Evolutionary conservation across 306 rosid genomes (phyloP).

Genomic region (Casuarina glauca): DNA sequence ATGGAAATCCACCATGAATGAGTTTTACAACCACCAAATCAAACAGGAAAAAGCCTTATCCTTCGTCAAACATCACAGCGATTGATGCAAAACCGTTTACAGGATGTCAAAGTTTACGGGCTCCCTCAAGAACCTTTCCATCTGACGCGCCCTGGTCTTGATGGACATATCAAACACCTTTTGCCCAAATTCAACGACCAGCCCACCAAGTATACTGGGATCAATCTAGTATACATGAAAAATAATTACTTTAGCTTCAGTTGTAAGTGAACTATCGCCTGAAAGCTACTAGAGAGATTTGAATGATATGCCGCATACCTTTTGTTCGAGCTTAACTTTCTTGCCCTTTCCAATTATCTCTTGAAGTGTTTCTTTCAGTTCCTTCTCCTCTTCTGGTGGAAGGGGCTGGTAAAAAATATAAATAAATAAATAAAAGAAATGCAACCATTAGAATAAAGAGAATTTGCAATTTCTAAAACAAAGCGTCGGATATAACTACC

Average conservation of each 20-base stretch:
- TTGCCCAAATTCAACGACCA: slow-evolving; percentile 71
- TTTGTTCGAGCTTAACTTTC: slow-evolving; percentile 76
- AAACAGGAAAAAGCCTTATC: slow-evolving; percentile 30
- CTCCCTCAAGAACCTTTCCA: slow-evolving; percentile 91
- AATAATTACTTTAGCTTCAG: neutral
- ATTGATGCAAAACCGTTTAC: slow-evolving; percentile 35
- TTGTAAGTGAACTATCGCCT: neutral
- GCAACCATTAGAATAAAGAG: slow-evolving; percentile 20
- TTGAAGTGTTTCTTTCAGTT: slow-evolving; percentile 77
- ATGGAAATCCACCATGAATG: slow-evolving; percentile 48
- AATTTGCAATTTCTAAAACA: slow-evolving; percentile 5
- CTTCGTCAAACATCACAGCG: slow-evolving; percentile 24
- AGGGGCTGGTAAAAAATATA: slow-evolving; percentile 55
- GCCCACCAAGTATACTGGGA: slow-evolving; percentile 82
- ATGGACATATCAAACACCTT: slow-evolving; percentile 95
- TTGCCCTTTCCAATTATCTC: slow-evolving; percentile 72
- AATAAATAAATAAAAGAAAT: neutral
- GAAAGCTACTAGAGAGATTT: neutral
- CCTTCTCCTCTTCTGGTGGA: slow-evolving; percentile 89
- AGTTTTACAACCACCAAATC: slow-evolving; percentile 31
- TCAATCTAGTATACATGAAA: slow-evolving; percentile 59
- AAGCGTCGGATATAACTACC: neutral
- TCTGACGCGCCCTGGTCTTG: slow-evolving; percentile 77
- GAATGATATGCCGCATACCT: slow-evolving; percentile 45
- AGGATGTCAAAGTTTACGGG: slow-evolving; percentile 50